Evolutionary conservation across 2,329 filamentous ascomycete genomes (phyloP), one percentile per base, ranked within the genome.

Genomic region (Blastomyces parvus): DNA sequence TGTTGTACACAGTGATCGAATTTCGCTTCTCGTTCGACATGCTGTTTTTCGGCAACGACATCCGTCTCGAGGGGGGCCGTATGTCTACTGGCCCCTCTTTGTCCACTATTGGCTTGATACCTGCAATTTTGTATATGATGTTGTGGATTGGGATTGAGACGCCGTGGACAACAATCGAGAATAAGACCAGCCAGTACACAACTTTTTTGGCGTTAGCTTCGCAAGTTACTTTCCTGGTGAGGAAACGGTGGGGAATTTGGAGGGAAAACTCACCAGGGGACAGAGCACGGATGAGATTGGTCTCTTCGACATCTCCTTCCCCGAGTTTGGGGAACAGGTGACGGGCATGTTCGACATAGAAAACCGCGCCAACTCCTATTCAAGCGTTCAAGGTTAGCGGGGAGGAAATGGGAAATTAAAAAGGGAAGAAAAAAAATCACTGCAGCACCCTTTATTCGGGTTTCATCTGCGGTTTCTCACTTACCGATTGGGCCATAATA

Each of bases 401-500:
- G 4, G 36, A 30, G 27, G 27, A 4, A 30, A 30, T 30, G 27
- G 27, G 27, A 30, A 30, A 30, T 4, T 2, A 4, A 22, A 56
- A 36, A 14, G 11, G 4, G 4, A 17, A 5, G 3, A 52, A 52
- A 2, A 36, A 36, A 36, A 36, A 8, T 36, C 3, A 5, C 48
- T 52, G 33, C 22, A 22, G 14, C 44, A 14, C 22, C 36, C 11
- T 44, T 11, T 19, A 7, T 44, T 44, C 22, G 36, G 22, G 6
- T n/a, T 25, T 42, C 11, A 59, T 40, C 4, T 25, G 36, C 56
- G 9, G 17, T 27, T 22, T 25, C 14, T 19, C n/a, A 63, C 69
- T 53, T 66, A 74, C 72, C 73, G 53, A 80, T 79, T 17, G 77
- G 78, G 1, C 76, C 78, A 65, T 79, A 79, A 64, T 85, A 85